Conservation (phyloP, 2,329 filamentous ascomycete genomes). For the Cryphonectria radicalis region DNA sequence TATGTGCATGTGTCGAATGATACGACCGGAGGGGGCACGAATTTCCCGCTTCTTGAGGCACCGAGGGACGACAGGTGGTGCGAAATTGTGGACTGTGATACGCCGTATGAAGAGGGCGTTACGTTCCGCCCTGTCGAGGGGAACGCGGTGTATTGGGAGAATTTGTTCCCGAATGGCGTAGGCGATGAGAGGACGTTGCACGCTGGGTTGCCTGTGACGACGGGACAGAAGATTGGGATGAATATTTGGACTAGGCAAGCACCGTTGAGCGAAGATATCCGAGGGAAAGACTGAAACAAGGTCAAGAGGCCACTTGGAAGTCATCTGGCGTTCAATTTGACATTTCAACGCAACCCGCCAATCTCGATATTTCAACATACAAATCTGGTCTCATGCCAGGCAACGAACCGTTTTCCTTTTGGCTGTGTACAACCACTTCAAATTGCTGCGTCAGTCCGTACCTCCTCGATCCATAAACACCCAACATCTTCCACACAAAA, state of each 20-base stretch:
- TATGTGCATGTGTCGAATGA: slow-evolving; percentile 44
- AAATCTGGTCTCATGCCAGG: not conserved
- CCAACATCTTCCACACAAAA: not conserved
- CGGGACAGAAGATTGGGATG: slow-evolving; percentile 47
- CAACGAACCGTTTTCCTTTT: not conserved
- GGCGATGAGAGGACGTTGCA: slow-evolving; percentile 46
- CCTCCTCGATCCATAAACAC: not conserved
- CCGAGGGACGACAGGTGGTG: slow-evolving; percentile 45
- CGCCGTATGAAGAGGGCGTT: slow-evolving; percentile 44
- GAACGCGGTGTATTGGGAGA: slow-evolving; percentile 48
- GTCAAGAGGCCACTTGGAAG: not conserved
- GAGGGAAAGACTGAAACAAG: not conserved
- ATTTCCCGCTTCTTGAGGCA: slow-evolving; percentile 44
- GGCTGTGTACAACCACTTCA: not conserved
- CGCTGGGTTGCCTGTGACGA: slow-evolving; percentile 45
- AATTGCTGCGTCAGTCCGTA: not conserved
- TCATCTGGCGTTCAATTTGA: not conserved
- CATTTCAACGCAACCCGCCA: not conserved
- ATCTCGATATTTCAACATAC: not conserved
- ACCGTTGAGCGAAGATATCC: slow-evolving; percentile 26
- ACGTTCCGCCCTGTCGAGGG: slow-evolving; percentile 45
- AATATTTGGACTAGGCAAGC: slow-evolving; percentile 48
- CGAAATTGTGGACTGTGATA: slow-evolving; percentile 45
- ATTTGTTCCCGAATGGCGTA: slow-evolving; percentile 40
- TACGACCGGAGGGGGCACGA: slow-evolving; percentile 46